Percentiles rank a stretch among this genome's conserved stretches.
These are phyloP conservation scores for Amoebophrya sp. DNA, from an alignment of 169 alveolate genomes.

Conservation along the genomic window DNA sequence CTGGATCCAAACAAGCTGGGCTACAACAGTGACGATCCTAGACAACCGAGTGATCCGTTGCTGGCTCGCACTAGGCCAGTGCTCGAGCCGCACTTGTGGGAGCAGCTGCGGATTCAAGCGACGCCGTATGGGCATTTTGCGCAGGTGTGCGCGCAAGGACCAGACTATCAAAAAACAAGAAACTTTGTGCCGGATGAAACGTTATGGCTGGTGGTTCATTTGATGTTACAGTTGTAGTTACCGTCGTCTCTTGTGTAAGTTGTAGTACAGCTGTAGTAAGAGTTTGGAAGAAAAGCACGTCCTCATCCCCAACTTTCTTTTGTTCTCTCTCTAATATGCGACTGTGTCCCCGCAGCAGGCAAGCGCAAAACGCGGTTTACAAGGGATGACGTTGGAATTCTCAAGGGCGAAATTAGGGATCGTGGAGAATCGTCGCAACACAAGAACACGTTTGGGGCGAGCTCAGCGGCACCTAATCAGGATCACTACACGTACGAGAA, in stretches of 20 bases:
- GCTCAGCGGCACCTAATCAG: neutral
- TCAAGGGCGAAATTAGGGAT: neutral
- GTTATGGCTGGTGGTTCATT: no score
- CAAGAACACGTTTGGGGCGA: neutral
- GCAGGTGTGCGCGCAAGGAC: slow-evolving; percentile 4
- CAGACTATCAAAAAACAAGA: neutral
- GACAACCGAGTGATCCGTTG: neutral
- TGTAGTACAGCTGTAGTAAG: no score
- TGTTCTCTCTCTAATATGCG: no score
- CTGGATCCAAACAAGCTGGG: neutral
- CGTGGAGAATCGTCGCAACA: neutral
- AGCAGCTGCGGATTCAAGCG: neutral
- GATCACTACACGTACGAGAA: slow-evolving; percentile 3
- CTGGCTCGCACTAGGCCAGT: slow-evolving; percentile 2
- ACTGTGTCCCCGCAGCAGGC: neutral
- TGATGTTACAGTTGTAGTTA: no score
- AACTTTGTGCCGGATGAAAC: neutral
- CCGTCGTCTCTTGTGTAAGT: no score
- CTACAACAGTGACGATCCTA: neutral
- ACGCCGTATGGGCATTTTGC: slow-evolving; percentile 15
- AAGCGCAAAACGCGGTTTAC: slow-evolving; percentile 14
- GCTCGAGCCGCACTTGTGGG: slow-evolving; percentile 16
- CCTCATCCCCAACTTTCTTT: no score
- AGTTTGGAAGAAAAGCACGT: no score
- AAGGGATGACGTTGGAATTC: neutral